phyloP scores from a whole-genome alignment of 2,329 filamentous ascomycete species.

The Verticillium klebahnii region DNA sequence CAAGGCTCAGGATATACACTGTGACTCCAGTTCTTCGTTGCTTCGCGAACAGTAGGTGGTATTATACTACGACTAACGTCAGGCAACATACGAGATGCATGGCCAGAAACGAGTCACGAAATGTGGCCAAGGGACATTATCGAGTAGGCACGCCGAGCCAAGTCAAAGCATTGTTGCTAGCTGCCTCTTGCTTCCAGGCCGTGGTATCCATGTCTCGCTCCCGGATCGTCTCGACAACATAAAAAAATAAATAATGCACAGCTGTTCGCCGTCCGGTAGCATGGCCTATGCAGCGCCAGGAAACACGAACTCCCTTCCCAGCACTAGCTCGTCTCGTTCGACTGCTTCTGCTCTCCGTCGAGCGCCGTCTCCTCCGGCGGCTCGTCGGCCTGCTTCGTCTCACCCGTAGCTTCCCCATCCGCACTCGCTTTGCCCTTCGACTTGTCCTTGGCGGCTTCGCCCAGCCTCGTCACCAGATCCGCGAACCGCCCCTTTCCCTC shows the following conservation, averaged over 20 bases:
- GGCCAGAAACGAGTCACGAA: no score
- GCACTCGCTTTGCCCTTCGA: neutral
- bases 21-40: no score
- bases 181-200: neutral
- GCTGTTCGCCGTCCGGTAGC: neutral
- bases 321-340: neutral
- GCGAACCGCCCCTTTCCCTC: constrained; percentile 9
- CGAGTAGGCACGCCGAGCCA: no score
- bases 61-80: no score
- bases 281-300: neutral
- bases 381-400: neutral
- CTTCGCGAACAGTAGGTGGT: no score
- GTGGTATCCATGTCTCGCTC: neutral
- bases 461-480: constrained; percentile 8
- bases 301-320: neutral
- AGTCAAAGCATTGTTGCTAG: no score
- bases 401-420: neutral
- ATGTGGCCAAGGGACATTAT: no score
- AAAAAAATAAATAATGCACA: neutral
- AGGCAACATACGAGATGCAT: no score
- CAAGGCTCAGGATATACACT: no score
- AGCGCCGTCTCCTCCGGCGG: neutral
- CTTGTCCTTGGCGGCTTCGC: neutral
- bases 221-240: neutral
- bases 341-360: neutral